Conservation (phyloP, 1,284 basidiomycete species). For the Ustilago lituana region DNA sequence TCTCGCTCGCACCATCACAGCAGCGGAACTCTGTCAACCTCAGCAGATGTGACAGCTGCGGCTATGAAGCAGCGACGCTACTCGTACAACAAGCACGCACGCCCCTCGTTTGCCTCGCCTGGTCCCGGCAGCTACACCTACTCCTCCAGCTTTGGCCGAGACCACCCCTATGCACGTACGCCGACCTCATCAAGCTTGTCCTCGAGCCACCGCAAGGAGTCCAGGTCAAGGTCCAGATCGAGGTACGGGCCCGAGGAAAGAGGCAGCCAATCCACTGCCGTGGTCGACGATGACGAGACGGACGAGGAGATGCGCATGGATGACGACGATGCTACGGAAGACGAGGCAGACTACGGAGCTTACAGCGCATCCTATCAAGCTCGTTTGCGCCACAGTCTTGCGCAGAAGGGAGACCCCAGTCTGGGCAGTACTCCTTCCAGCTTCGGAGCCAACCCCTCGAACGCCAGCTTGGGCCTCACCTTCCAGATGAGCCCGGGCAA, state of each 20-base stretch:
- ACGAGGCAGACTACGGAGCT: conserved; percentile 50
- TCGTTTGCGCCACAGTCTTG: conserved; percentile 23
- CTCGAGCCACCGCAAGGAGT: conserved; percentile 26
- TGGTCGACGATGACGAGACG: conserved; percentile 62
- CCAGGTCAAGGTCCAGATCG: conserved; percentile 34
- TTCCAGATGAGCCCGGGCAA: conserved; percentile 52
- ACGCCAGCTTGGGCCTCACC: conserved; percentile 47
- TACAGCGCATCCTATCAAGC: conserved; percentile 39
- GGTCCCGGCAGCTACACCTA: conserved; percentile 49
- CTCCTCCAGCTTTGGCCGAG: conserved; percentile 45
- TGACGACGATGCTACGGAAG: conserved; percentile 60
- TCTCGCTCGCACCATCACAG: conserved; percentile 40
- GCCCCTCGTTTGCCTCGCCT: conserved; percentile 29
- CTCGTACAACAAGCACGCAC: conserved; percentile 46
- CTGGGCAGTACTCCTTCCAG: conserved; percentile 37
- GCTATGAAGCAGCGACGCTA: conserved; percentile 51
- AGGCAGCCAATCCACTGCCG: conserved; percentile 5
- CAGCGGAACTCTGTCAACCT: conserved; percentile 30
- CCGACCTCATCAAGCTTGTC: conserved; percentile 35
- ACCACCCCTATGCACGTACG: conserved; percentile 52
- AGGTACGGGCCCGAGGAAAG: conserved; percentile 23
- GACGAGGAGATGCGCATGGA: conserved; percentile 63
- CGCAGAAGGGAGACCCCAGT: conserved; percentile 21
- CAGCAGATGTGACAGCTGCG: conserved; percentile 44
- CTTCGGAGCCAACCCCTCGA: conserved; percentile 32